A percentile compares a stretch with the other conserved stretches of the same genome.
Conservation (phyloP, 2,329 filamentous ascomycete genomes). For the Camptophora hylomeconis region DNA sequence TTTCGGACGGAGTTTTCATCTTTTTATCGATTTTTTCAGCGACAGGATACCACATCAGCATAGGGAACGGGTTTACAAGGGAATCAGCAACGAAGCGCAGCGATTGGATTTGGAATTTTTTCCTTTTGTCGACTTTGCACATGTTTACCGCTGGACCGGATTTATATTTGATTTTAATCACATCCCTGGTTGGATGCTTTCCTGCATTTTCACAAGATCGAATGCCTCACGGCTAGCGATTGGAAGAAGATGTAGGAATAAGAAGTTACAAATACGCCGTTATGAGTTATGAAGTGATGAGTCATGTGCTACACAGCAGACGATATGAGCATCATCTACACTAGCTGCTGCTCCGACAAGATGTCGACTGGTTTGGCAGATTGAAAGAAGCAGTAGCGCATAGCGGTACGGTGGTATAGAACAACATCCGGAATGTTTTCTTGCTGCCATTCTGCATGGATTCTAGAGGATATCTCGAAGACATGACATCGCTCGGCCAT, state of each 20-base stretch:
- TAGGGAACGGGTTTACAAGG: slow-evolving; percentile 21
- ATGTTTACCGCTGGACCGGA: slow-evolving; percentile 41
- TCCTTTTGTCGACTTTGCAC: too few relatives aligned
- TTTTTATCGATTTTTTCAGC: slow-evolving; percentile 20
- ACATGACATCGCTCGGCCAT: slow-evolving; percentile 4
- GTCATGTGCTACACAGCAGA: too few relatives aligned
- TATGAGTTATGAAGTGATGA: too few relatives aligned
- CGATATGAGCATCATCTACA: too few relatives aligned
- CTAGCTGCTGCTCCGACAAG: too few relatives aligned
- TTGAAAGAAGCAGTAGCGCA: slow-evolving; percentile 11
- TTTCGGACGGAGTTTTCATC: slow-evolving; percentile 9
- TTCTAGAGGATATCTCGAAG: slow-evolving; percentile 5
- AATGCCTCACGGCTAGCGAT: slow-evolving; percentile 37
- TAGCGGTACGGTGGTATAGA: slow-evolving; percentile 17
- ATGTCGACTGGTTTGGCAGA: slow-evolving; percentile 27
- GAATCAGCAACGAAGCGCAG: slow-evolving; percentile 25
- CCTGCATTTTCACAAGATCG: slow-evolving; percentile 34
- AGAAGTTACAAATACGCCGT: too few relatives aligned
- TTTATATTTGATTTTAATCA: slow-evolving; percentile 20
- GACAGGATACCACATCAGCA: slow-evolving; percentile 33
- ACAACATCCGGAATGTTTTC: slow-evolving; percentile 25
- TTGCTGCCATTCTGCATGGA: slow-evolving; percentile 14
- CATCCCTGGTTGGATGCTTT: slow-evolving; percentile 24
- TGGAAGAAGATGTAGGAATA: slow-evolving; percentile 25
- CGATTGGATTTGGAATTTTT: slow-evolving; percentile 30